Conservation (phyloP, 345 rosid species). For the Mallotus nudiflorus region DNA sequence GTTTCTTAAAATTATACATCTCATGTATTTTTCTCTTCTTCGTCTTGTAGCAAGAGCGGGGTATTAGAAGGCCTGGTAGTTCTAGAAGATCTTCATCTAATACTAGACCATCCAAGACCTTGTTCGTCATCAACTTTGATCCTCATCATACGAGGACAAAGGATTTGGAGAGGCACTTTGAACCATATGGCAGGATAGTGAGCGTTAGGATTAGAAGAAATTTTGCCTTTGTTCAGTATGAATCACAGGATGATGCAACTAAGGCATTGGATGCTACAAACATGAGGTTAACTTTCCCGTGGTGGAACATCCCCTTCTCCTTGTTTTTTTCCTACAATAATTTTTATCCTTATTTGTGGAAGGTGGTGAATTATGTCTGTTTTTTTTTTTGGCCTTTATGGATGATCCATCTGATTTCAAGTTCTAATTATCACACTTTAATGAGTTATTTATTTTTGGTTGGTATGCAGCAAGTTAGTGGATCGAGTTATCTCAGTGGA, state of each 20-base stretch:
- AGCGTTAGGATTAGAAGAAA: constrained; percentile 94
- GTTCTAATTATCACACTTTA: background rate
- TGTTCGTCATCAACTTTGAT: constrained; percentile 94
- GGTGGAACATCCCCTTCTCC: background rate
- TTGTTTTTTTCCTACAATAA: constrained; percentile 8
- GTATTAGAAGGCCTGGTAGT: constrained; percentile 51
- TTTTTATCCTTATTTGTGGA: constrained; percentile 3
- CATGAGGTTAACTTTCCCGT: constrained; percentile 47
- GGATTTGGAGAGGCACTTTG: constrained; percentile 93
- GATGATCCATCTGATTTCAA: background rate
- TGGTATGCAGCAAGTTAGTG: constrained; percentile 70
- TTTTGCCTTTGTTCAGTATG: constrained; percentile 94
- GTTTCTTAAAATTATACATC: background rate
- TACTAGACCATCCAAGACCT: constrained; percentile 80
- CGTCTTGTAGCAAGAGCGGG: constrained; percentile 74
- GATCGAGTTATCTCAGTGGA: constrained; percentile 90
- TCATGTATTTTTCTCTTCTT: background rate
- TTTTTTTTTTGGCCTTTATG: background rate
- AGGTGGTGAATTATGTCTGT: background rate
- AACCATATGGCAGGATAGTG: constrained; percentile 82
- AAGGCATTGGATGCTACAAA: constrained; percentile 84
- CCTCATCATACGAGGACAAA: constrained; percentile 75
- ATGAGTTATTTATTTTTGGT: background rate
- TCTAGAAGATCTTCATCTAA: constrained; percentile 66
- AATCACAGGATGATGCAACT: constrained; percentile 82